phyloP scores from a whole-genome alignment of 2,329 filamentous ascomycete genomes.

The Aspergillus sp. region DNA sequence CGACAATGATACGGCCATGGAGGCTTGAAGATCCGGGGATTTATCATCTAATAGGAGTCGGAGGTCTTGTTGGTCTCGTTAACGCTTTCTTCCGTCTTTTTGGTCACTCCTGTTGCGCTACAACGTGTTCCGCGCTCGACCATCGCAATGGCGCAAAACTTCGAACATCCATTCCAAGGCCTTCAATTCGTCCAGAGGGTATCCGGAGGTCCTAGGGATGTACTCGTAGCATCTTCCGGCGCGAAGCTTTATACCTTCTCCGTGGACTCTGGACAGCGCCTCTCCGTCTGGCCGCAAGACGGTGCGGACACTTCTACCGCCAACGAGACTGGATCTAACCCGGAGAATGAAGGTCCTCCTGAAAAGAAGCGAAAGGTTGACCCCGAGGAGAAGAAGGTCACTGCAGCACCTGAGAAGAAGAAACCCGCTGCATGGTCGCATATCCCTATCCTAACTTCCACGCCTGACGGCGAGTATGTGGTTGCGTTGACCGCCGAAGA shows the following conservation, averaged over 20 bases:
- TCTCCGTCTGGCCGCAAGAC: constrained; percentile 64
- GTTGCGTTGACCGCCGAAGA: constrained; percentile 86
- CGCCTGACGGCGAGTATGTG: constrained; percentile 68
- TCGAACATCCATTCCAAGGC: constrained; percentile 66
- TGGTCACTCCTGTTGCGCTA: not conserved
- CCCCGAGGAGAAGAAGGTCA: constrained; percentile 25
- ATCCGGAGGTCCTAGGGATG: constrained; percentile 34
- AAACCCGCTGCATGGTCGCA: constrained; percentile 54
- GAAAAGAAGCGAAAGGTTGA: constrained; percentile 52
- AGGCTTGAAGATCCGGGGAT: not conserved
- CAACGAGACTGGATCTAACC: constrained; percentile 28
- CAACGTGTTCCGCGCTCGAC: not conserved
- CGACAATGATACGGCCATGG: not conserved
- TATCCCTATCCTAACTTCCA: constrained; percentile 70
- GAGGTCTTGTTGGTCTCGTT: not conserved
- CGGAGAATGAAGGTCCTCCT: constrained; percentile 42
- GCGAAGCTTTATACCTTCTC: constrained; percentile 71
- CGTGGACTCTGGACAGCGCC: constrained; percentile 59
- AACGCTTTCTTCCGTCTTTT: not conserved
- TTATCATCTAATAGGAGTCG: not conserved
- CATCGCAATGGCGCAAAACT: constrained; percentile 35
- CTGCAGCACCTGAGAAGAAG: constrained; percentile 29
- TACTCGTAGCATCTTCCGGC: constrained; percentile 76
- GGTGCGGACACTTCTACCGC: constrained; percentile 29
- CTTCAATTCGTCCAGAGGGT: constrained; percentile 49